Conservation (phyloP, 768 basidiomycete species). For the Lactarius psammicola region DNA sequence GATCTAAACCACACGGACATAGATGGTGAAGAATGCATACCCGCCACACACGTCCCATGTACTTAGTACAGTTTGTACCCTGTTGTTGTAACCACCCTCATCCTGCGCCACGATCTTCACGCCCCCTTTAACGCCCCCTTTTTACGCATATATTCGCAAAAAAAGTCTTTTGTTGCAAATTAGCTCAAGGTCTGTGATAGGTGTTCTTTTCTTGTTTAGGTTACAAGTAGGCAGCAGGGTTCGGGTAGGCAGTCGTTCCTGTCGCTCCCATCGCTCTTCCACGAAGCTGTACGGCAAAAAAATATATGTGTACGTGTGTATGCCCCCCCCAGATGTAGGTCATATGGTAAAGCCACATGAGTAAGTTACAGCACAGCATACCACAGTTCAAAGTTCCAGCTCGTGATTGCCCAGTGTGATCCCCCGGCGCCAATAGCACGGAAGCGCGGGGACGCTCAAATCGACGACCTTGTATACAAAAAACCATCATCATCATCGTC, state of each 20-base stretch:
- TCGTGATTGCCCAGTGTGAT: too few relatives aligned
- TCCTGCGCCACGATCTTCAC: slow-evolving; percentile 9
- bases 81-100: slow-evolving; percentile 12
- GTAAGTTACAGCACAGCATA: too few relatives aligned
- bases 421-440: too few relatives aligned
- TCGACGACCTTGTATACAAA: too few relatives aligned
- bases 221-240: not conserved
- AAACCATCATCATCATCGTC: too few relatives aligned
- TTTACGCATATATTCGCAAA: slow-evolving; percentile 10
- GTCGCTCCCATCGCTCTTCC: not conserved
- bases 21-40: not conserved
- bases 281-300: too few relatives aligned
- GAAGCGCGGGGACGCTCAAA: too few relatives aligned
- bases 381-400: too few relatives aligned
- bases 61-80: slow-evolving; percentile 15
- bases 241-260: not conserved
- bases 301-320: too few relatives aligned
- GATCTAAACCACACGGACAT: not conserved
- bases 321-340: too few relatives aligned
- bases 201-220: not conserved
- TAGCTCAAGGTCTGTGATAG: not conserved
- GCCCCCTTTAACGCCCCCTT: not conserved
- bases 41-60: slow-evolving; percentile 9
- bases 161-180: slow-evolving; percentile 5
- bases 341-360: too few relatives aligned